A percentile compares a stretch with the other conserved stretches of the same genome.
Conservation (phyloP, 1,284 basidiomycete genomes). For the Leccinum olivaceoglutinosum region DNA sequence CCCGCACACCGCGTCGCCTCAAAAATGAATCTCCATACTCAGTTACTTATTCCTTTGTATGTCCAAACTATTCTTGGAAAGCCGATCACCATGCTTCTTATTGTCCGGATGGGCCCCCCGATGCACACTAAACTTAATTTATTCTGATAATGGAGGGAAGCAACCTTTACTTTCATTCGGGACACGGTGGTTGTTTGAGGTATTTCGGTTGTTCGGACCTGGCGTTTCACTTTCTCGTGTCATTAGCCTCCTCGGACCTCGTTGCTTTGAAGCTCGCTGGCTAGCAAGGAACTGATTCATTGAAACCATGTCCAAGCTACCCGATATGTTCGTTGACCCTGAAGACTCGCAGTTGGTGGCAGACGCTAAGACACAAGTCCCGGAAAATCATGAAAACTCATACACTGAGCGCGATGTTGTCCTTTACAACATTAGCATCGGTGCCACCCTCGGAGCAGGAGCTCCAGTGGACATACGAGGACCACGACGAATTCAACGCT, state of each 20-base stretch:
- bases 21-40: too few species aligned
- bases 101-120: too few species aligned
- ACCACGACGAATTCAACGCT: conserved; percentile 80
- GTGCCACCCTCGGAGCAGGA: conserved; percentile 85
- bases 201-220: too few species aligned
- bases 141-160: too few species aligned
- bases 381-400: conserved; percentile 56
- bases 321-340: conserved; percentile 62
- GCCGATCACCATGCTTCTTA: too few species aligned
- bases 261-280: neutral
- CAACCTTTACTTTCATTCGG: too few species aligned
- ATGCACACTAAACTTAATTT: too few species aligned
- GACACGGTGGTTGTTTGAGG: too few species aligned
- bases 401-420: conserved; percentile 92
- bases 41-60: too few species aligned
- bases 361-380: conserved; percentile 69
- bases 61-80: too few species aligned
- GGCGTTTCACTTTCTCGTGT: neutral
- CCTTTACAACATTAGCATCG: conserved; percentile 93
- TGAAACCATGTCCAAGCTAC: conserved; percentile 28
- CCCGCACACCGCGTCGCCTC: too few species aligned
- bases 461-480: conserved; percentile 89
- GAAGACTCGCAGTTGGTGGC: conserved; percentile 85
- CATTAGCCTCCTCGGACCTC: neutral
- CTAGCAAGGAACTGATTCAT: neutral